Evolutionary conservation across 2,329 filamentous ascomycete genomes (phyloP).

Genomic region (Aphanocladium album): DNA sequence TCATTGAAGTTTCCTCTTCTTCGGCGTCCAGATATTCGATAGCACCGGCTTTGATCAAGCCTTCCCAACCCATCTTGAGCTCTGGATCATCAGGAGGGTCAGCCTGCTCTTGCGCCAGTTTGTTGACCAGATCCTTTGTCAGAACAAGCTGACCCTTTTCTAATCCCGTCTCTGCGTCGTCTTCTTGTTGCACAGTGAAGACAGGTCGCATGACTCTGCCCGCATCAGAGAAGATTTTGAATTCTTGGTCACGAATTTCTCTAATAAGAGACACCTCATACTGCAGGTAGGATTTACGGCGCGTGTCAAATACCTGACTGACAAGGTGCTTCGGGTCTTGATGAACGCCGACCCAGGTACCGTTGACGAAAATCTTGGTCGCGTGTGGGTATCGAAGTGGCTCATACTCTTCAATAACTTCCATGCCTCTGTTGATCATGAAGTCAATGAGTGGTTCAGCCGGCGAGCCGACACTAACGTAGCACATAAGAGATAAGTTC

Average conservation of each 20-base stretch:
- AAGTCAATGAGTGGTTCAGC: slow-evolving; percentile 89
- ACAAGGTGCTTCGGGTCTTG: slow-evolving; percentile 84
- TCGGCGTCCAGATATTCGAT: slow-evolving; percentile 97
- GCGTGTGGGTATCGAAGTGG: slow-evolving; percentile 79
- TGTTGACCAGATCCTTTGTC: slow-evolving; percentile 74
- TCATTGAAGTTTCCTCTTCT: slow-evolving; percentile 98
- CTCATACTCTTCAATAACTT: slow-evolving; percentile 92
- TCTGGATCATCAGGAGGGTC: slow-evolving; percentile 55
- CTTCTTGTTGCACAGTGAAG: slow-evolving; percentile 88
- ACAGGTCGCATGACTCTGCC: slow-evolving; percentile 90
- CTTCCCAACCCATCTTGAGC: slow-evolving; percentile 79
- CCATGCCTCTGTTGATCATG: slow-evolving; percentile 94
- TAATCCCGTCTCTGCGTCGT: slow-evolving; percentile 57
- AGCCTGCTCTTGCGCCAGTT: slow-evolving; percentile 68
- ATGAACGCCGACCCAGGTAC: slow-evolving; percentile 95
- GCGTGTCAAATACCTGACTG: slow-evolving; percentile 68
- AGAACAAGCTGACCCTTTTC: slow-evolving; percentile 69
- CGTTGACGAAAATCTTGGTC: slow-evolving; percentile 97
- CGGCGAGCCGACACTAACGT: slow-evolving; percentile 91
- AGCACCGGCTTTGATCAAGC: slow-evolving; percentile 75
- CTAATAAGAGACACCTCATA: slow-evolving; percentile 92
- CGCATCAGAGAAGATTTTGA: slow-evolving; percentile 97
- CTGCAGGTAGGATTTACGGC: slow-evolving; percentile 76
- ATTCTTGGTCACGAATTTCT: slow-evolving; percentile 94
- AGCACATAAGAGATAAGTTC: slow-evolving; percentile 96